Base-by-base conservation (phyloP, 345 rosid species). In the Microthlaspi erraticum region DNA sequence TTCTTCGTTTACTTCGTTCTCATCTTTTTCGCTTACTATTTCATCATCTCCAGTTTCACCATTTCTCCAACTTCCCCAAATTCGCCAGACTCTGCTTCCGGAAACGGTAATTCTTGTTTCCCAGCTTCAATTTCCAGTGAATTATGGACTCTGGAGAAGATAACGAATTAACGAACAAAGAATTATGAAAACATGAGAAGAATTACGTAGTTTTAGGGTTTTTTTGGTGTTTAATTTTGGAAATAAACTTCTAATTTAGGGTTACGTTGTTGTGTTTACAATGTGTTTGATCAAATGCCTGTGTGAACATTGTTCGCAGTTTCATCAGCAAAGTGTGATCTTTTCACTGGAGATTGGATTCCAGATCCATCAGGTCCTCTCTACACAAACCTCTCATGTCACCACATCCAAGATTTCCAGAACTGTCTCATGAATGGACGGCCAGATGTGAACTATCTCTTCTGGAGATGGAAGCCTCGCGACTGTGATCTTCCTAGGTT, bases 381-480 rank as follows among this genome's bases (percentile, higher is more conserved):
- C 7, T 93, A 93, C 84, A 87, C 92, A 0, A 91, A 86, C 29
- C 64, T 63, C n/a, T 85, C 81, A 31, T 93, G 98, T 68, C 80
- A 29, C 13, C 84, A 29, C 32, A 89, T 91, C 10, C 97, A 93
- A 60, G 79, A 72, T 73, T 96, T 83, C 71, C 98, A 93, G 69
- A 89, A 93, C 59, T 93, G 98, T 67, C 70, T 87, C 77, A 74
- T 46, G 60, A 94, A 94, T 69, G 97, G 99, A 7, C 77, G 96
- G n/a, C 89, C 96, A 2, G 95, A 94, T 78, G 73, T 87, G 3
- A 88, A 84, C 7, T 91, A 85, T 76, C 83, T 89, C 44, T 78
- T 83, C 64, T 94, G 99, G 96, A 84, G 91, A 70, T 91, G 98
- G 96, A 85, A 78, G 6, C 99, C 97, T 2, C 76, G 82, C 60